Conservation (phyloP, 192 early-diverging fungal species). For the Coemansia interrupta region DNA sequence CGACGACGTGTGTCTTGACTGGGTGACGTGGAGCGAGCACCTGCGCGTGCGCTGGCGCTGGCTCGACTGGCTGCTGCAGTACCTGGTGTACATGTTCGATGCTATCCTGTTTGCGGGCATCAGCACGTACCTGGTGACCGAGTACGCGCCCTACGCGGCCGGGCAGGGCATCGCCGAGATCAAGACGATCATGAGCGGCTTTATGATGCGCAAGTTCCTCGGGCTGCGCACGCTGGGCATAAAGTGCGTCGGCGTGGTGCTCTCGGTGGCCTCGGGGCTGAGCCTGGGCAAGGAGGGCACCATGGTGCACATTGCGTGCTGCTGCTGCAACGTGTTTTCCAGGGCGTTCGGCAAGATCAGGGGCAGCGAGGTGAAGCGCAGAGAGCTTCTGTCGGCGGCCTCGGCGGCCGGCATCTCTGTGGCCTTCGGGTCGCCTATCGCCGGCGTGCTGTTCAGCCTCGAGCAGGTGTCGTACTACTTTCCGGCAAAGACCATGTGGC, state of each 20-base stretch:
- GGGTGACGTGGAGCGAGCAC: conserved; percentile 59
- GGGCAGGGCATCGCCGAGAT: conserved; percentile 80
- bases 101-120: conserved; percentile 63
- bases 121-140: conserved; percentile 72
- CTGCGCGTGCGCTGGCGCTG: conserved; percentile 41
- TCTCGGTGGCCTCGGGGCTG: conserved; percentile 85
- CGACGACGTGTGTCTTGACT: conserved; percentile 59
- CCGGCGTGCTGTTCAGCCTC: conserved; percentile 66
- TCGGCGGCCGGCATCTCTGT: conserved; percentile 96
- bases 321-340: conserved; percentile 84
- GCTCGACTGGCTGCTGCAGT: conserved; percentile 50
- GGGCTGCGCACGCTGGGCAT: conserved; percentile 67
- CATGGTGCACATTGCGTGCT: conserved; percentile 92
- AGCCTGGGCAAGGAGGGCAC: conserved; percentile 95
- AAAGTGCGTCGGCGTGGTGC: conserved; percentile 84
- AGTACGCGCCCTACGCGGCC: conserved; percentile 76
- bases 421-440: conserved; percentile 96
- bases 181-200: conserved; percentile 76
- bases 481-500: conserved; percentile 91
- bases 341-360: conserved; percentile 75
- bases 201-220: conserved; percentile 69
- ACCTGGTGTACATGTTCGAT: conserved; percentile 27
- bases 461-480: conserved; percentile 67
- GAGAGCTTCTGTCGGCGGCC: conserved; percentile 81
- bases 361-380: conserved; percentile 75